phyloP scores from a whole-genome alignment of 352 stramenopile genomes.

The Phytophthora tentaculata region DNA sequence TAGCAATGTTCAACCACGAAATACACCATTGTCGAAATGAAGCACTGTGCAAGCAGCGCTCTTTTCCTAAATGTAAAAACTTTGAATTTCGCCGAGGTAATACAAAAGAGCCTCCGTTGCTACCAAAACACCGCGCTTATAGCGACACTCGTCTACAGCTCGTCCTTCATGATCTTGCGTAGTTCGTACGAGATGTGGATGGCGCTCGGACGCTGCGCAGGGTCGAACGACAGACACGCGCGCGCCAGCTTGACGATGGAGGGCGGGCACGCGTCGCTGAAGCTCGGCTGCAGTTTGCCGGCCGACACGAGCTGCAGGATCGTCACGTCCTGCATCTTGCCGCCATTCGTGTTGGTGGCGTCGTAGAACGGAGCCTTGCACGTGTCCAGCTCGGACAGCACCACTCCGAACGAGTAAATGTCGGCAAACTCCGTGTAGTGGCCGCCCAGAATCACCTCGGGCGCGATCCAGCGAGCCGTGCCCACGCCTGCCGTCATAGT shows the following conservation, averaged over 20 bases:
- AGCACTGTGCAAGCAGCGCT: too few relatives aligned
- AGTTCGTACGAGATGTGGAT: constrained; percentile 84
- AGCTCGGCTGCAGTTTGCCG: constrained; percentile 74
- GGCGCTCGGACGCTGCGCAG: constrained; percentile 64
- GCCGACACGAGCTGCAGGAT: constrained; percentile 71
- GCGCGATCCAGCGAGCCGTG: constrained; percentile 62
- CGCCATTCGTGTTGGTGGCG: constrained; percentile 62
- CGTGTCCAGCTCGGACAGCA: constrained; percentile 73
- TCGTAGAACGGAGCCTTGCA: constrained; percentile 70
- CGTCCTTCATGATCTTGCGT: constrained; percentile 79
- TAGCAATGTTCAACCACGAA: too few relatives aligned
- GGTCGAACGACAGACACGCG: constrained; percentile 72
- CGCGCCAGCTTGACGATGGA: constrained; percentile 65
- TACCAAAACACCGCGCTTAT: constrained; percentile 28
- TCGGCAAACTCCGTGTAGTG: constrained; percentile 64
- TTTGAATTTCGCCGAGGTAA: constrained; percentile 33
- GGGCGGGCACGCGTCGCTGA: constrained; percentile 50
- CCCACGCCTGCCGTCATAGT: constrained; percentile 73
- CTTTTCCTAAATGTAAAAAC: constrained; percentile 28
- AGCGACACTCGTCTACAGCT: constrained; percentile 41
- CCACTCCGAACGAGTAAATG: constrained; percentile 62
- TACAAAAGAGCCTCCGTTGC: constrained; percentile 34
- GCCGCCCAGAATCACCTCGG: constrained; percentile 55
- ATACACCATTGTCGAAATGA: too few relatives aligned
- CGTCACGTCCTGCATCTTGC: constrained; percentile 67